Evolutionary conservation across 2,329 filamentous ascomycete genomes (phyloP).

Genomic region (Botrytis hyacinthi): DNA sequence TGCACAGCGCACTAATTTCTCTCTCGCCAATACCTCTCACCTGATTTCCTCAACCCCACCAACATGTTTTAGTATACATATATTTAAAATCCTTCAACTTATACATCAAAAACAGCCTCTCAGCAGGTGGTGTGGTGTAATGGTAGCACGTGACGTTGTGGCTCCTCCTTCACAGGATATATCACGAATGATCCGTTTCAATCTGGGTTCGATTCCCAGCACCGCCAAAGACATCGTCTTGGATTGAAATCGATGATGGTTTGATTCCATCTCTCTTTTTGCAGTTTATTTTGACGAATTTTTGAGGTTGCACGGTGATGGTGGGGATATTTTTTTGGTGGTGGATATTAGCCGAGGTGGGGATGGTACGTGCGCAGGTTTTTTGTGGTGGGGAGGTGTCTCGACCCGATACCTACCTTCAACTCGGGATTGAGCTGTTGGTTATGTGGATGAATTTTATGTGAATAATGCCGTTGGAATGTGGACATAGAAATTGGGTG

Average conservation of each 20-base stretch:
- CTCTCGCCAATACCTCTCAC: not conserved
- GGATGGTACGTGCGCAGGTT: not conserved
- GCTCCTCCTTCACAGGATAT: constrained; percentile 25
- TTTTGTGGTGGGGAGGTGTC: not conserved
- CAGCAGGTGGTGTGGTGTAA: constrained; percentile 29
- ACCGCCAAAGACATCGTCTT: constrained; percentile 32
- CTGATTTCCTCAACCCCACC: not conserved
- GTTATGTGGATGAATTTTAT: no score
- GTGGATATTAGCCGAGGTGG: not conserved
- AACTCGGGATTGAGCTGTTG: no score
- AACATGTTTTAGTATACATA: accelerated
- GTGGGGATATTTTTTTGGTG: not conserved
- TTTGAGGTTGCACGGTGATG: not conserved
- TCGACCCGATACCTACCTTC: no score
- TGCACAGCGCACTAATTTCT: not conserved
- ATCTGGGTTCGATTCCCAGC: constrained; percentile 41
- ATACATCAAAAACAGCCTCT: not conserved
- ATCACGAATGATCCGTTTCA: constrained; percentile 36
- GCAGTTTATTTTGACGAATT: not conserved
- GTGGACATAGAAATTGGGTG: no score
- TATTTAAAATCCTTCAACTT: accelerated
- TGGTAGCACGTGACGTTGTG: constrained; percentile 40
- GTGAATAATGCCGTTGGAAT: no score
- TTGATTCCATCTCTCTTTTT: constrained; percentile 13
- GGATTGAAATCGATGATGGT: constrained; percentile 33